Evolutionary conservation across 140 eudicot species (phyloP).

Genomic region (Cichorium intybus): DNA sequence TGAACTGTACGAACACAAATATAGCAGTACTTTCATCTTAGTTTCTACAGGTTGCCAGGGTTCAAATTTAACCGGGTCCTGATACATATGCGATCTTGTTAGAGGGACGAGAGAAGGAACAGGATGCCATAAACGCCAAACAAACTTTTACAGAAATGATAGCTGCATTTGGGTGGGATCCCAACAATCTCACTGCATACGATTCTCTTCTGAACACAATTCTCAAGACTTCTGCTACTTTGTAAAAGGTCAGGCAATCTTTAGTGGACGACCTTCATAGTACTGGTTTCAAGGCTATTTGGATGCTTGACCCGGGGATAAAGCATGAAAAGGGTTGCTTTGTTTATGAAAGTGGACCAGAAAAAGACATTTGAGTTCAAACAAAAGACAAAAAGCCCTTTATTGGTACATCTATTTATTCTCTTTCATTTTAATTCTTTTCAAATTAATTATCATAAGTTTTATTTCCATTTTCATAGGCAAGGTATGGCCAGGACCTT

Average conservation of each 20-base stretch:
- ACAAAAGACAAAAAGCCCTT: conserved; percentile 69
- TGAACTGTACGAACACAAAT: too few relatives aligned
- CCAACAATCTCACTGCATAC: conserved; percentile 56
- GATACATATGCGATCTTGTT: conserved; percentile 77
- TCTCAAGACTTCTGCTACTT: conserved; percentile 46
- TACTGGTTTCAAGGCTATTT: conserved; percentile 76
- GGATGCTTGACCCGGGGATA: conserved; percentile 98
- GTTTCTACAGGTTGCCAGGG: conserved; percentile 35
- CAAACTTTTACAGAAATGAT: conserved; percentile 70
- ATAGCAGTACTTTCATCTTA: too few relatives aligned
- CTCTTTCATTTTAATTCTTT: not conserved
- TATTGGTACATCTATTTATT: conserved; percentile 69
- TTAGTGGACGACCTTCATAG: conserved; percentile 68
- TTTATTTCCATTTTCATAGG: too few relatives aligned
- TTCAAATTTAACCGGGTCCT: conserved; percentile 45
- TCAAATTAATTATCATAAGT: conserved; percentile 12
- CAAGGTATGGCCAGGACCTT: conserved; percentile 96
- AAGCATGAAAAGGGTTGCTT: conserved; percentile 71
- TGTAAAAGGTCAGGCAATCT: conserved; percentile 59
- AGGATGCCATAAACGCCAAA: conserved; percentile 46
- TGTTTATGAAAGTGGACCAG: conserved; percentile 77
- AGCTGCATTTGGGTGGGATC: conserved; percentile 72
- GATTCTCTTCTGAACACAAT: conserved; percentile 61
- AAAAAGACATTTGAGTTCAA: conserved; percentile 72
- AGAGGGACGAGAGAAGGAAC: conserved; percentile 82